Evolutionary conservation across 176 grass and related monocot genomes (phyloP).

Genomic region (Panicum miliaceum): DNA sequence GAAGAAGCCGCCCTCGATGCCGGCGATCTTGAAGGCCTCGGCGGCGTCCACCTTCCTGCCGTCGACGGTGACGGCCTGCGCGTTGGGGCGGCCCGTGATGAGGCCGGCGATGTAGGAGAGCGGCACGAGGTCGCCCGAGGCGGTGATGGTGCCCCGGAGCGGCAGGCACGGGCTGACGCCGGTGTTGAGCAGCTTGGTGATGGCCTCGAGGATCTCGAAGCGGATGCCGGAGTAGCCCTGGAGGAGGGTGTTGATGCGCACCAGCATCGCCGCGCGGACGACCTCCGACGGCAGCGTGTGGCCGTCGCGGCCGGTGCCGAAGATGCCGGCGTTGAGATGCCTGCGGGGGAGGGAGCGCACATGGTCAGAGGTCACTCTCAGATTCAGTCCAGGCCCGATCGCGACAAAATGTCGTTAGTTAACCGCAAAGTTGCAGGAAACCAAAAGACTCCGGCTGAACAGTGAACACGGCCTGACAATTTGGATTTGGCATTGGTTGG

Average conservation of each 20-base stretch:
- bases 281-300: conserved; percentile 65
- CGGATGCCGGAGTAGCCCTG: conserved; percentile 91
- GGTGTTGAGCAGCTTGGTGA: conserved; percentile 72
- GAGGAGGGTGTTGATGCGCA: conserved; percentile 87
- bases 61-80: conserved; percentile 60
- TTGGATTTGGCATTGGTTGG: background rate
- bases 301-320: conserved; percentile 59
- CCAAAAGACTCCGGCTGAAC: background rate
- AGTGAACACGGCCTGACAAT: background rate
- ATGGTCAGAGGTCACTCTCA: conserved; percentile 25
- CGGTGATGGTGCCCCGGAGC: conserved; percentile 83
- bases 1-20: conserved; percentile 81
- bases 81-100: conserved; percentile 76
- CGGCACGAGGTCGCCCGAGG: conserved; percentile 78
- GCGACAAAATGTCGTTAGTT: conserved; percentile 21
- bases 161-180: conserved; percentile 78
- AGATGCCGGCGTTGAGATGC: conserved; percentile 82
- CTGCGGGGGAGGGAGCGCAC: conserved; percentile 29
- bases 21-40: conserved; percentile 79
- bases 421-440: conserved; percentile 18
- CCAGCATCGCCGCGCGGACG: conserved; percentile 75
- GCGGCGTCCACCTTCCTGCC: conserved; percentile 70
- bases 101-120: conserved; percentile 88
- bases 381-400: background rate
- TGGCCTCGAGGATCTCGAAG: conserved; percentile 84